Base-by-base conservation (phyloP, 208 protist genomes). In the Histomonas meleagridis region DNA sequence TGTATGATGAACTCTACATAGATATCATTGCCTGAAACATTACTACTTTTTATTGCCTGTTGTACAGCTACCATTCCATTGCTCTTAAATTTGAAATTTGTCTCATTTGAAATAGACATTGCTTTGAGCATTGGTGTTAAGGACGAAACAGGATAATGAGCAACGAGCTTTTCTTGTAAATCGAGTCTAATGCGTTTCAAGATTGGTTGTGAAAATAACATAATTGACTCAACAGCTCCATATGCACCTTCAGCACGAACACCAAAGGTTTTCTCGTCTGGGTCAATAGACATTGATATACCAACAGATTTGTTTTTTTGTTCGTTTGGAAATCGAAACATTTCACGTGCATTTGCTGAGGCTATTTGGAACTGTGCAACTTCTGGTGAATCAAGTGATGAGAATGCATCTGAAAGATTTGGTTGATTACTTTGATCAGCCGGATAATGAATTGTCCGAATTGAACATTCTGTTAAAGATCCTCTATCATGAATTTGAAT, bases 261-360 rank as follows among this genome's bases (percentile, higher is more conserved):
- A 16, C 55, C 76, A 16, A 86, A 86, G 0, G 26, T 43, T 55
- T 46, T 86, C 0, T 43, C n/a, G 16, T 55, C 46, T 55, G 76
- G 40, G 28, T 86, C 76, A 38, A 86, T 86, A 38, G 46, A 14
- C 76, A 86, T 86, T 16, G 43, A 26, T 55, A 86, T 28, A 26
- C 40, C 40, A 38, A 86, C 46, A 38, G 76, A 28, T n/a, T 86
- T 86, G 14, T 86, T 86, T 18, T 32, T 55, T 5, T 40, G 38
- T 21, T 43, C 76, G 14, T 86, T 46, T n/a, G 76, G 76, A 35
- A 86, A 35, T 35, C 43, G 21, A 86, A 86, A 86, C 76, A 86
- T 86, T 55, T 86, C 76, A 14, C 46, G 23, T 16, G 55, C 76
- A 55, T 55, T 86, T 10, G 35, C n/a, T 16, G 76, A 86, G 3